Base-by-base conservation (phyloP, 2,329 filamentous ascomycete genomes). In the Alternaria triticimaculans region DNA sequence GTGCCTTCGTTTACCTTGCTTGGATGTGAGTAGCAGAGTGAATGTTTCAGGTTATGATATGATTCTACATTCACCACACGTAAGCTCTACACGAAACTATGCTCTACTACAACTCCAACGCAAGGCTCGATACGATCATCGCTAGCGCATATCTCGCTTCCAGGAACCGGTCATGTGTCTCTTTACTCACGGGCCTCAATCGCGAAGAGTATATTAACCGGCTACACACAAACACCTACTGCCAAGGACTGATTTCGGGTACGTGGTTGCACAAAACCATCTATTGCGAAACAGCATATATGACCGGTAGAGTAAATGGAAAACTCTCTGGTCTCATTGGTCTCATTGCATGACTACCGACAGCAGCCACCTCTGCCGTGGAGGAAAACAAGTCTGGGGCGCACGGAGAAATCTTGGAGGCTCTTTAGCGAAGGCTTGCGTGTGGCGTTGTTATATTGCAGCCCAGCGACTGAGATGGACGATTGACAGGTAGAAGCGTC, bases 121-220 rank as follows among this genome's bases (percentile, higher is more conserved):
- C 15, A 54, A 20, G 20, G 25, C 21, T 20, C 30, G 11, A 43
- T 21, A 48, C 14, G 37, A 30, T 14, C 25, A n/a, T 12, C 18
- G 21, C 56, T 33, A 12, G 41, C 21, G 41, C n/a, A 48, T 21
- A 10, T 25, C 37, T 60, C 59, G 49, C 43, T 51, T 65, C 58
- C 65, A 54, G 41, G 37, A 49, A 59, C 41, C 41, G 37, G 60
- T 66, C 62, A 62, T 62, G 56, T 55, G 57, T 50, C 55, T 58
- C n/a, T 20, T 23, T 60, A n/a, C 51, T 49, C 55, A 58, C 67
- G 65, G 67, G 56, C 62, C 55, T 64, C 33, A 25, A 51, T 58
- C 50, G 58, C 63, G 54, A 54, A 55, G 21, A 48, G 33, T 66
- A 68, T 64, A 70, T 68, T 68, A 70, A 58, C 60, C 64, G 62